Percentiles rank a stretch among this genome's conserved stretches.
Conservation (phyloP, 2,329 filamentous ascomycete genomes). For the Graphiopsis chlorocephala region DNA sequence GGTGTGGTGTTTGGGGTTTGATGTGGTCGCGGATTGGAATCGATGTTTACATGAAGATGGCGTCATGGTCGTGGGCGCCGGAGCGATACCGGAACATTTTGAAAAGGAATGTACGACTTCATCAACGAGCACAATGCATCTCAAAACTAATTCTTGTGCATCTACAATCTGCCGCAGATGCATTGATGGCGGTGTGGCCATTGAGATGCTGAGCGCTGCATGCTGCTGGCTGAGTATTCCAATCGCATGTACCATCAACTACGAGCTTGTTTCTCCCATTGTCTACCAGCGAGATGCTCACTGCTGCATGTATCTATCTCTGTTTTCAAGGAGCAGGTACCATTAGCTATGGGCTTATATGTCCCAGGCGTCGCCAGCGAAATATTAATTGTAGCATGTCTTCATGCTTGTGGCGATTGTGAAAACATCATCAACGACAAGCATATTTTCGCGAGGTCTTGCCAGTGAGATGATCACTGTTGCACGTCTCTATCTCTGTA, state of each 20-base stretch:
- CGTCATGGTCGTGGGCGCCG: conserved; percentile 2
- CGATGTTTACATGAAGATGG: conserved; percentile 3
- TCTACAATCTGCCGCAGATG: not conserved
- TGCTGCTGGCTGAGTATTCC: not conserved
- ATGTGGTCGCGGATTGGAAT: not conserved
- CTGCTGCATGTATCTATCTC: not conserved
- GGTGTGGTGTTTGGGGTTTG: not conserved
- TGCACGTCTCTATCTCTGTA: no score
- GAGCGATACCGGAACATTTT: conserved; percentile 1
- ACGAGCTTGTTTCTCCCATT: not conserved
- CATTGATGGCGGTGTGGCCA: not conserved
- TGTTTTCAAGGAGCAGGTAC: not conserved
- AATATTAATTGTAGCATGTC: not conserved
- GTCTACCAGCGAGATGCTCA: not conserved
- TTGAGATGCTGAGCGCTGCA: not conserved
- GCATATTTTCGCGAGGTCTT: not conserved
- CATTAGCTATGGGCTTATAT: not conserved
- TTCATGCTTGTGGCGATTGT: not conserved
- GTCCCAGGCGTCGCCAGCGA: not conserved
- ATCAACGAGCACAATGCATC: not conserved
- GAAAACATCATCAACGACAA: not conserved
- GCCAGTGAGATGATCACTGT: not conserved
- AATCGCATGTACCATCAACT: not conserved
- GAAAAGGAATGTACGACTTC: not conserved
- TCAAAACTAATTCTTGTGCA: not conserved